Percentiles rank a stretch among this genome's conserved stretches.
These are phyloP conservation scores for Scutellaria galericulata DNA, from an alignment of 257 asterid genomes.

Conservation along the genomic window DNA sequence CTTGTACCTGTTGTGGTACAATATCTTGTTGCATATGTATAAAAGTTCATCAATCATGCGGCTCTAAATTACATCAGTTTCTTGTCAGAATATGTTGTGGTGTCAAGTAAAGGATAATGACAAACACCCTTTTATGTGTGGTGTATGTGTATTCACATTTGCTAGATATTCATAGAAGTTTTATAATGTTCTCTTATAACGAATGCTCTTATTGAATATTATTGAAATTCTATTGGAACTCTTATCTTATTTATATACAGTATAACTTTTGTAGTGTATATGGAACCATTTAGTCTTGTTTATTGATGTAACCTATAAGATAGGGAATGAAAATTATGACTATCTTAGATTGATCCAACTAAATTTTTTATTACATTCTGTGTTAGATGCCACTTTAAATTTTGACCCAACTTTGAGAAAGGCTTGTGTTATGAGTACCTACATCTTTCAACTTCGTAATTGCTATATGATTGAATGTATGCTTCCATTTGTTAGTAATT, in stretches of 20 bases:
- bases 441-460: not conserved
- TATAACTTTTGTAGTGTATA: not conserved
- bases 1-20: not conserved
- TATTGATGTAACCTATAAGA: not conserved
- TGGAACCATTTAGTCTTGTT: conserved; percentile 5
- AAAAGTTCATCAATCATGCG: not conserved
- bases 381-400: conserved; percentile 10
- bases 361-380: conserved; percentile 15
- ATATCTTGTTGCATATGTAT: not conserved
- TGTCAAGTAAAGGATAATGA: not conserved
- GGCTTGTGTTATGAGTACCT: not conserved
- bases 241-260: not conserved
- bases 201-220: not conserved
- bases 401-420: not conserved
- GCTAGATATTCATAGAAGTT: not conserved
- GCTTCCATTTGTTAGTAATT: conserved; percentile 19
- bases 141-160: not conserved
- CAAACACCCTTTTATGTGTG: not conserved
- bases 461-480: not conserved
- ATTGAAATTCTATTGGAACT: not conserved
- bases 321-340: conserved; percentile 19
- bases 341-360: not conserved
- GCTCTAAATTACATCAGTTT: not conserved
- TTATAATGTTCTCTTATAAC: not conserved
- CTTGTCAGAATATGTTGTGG: not conserved